Evolutionary conservation across 768 basidiomycete species (phyloP), one percentile per base, ranked within the genome.

Genomic region (Cytidiella melzeri): DNA sequence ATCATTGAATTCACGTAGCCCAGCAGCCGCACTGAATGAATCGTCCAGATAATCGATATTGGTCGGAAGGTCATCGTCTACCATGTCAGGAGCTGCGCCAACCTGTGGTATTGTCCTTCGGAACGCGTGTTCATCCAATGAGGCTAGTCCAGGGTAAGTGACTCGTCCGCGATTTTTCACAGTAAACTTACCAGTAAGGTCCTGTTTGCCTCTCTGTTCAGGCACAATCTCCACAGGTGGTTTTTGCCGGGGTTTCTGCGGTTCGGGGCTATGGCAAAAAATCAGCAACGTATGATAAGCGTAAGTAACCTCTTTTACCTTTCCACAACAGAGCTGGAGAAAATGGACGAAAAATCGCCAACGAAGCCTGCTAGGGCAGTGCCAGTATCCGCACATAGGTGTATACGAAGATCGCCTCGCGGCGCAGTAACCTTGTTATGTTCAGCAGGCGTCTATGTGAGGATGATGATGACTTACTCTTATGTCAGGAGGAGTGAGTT

Each of bases 11-110:
- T 82, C 85, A 44, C 80, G 76, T 15, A 91, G 68, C 12, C 90
- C 90, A 4, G 82, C 86, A 15, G 88, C 83, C 20, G 87, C 69
- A 36, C 86, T 83, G 55, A 90, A 89, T 3, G 88, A 85, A 45
- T 78, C 80, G 55, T 92, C 90, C 41, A 98, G 72, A 60, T 94
- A 98, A 60, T 93, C 89, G 41, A 74, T 68, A 63, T 98, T 95
- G 19, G 76, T 86, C 0, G 95, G 95, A 7, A 98, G 70, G 63
- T 98, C 93, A 58, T 98, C 95, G 26, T 74, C 71, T 49, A 98
- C 84, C 81, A 96, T 83, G 65, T 97, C 95, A 12, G 89, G 83
- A 7, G 82, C 77, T 9, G 81, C 76, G 19, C 87, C 85, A 37
- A 95, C 72, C 55, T 91, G 84, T 2, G 91, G 91, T 5, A 83